Base-by-base conservation (phyloP, 495 filamentous ascomycete genomes). In the Penicillium coffeae region DNA sequence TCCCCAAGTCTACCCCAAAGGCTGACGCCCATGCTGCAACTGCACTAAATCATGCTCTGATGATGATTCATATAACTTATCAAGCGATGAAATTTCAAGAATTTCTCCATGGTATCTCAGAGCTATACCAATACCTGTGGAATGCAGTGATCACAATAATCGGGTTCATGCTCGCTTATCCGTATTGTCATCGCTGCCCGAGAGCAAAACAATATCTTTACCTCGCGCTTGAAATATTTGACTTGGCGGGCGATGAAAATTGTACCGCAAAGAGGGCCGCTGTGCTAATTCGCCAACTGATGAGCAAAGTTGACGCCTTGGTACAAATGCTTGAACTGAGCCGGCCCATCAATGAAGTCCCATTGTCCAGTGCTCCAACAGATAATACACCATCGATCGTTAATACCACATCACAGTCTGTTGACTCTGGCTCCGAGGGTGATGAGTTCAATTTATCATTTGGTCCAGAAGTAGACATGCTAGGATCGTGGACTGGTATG, bases 121-220 rank as follows among this genome's bases (percentile, higher is more conserved):
- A 66, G 16, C 19, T 68, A 3, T 66, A 66, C 27, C 63, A 66
- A 32, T 66, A 61, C 54, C 47, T 55, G 12, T 66, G 60, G 63
- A 66, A 68, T 42, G 63, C 65, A 19, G 42, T 64, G 7, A 45
- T 68, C 21, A 66, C 65, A 14, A 41, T 68, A 2, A 55, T 71
- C 37, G 72, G 72, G 6, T 75, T 68, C 47, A 70, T 48, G 65
- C 74, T 39, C 56, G 74, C 48, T 49, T 71, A 52, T 82, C 87
- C 67, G 88, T 75, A 44, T 42, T 86, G 13, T 76, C 78, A 25
- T 33, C 46, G 52, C 2, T 53, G 35, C 21, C 21, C 50, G 6
- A 38, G n/a, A 1, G 78, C 57, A 1, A 33, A 50, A 19, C n/a
- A 42, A 18, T 47, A 53, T 20, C 16, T 56, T 16, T 33, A 48